These are phyloP conservation scores for Escovopsis sp. DNA, from an alignment of 2,329 filamentous ascomycete species.

Conservation along the genomic window DNA sequence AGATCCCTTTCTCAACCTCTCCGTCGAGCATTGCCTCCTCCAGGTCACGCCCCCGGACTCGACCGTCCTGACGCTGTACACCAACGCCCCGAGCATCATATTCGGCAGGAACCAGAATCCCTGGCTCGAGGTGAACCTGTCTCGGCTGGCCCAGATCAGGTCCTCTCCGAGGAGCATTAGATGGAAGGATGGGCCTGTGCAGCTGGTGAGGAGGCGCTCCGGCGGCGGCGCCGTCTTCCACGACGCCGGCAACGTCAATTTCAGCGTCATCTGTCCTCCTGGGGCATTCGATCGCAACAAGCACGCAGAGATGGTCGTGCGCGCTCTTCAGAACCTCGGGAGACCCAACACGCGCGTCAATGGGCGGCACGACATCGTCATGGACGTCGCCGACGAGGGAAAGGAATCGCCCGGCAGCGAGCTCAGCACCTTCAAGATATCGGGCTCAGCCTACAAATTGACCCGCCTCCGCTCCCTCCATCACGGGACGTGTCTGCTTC, in stretches of 20 bases:
- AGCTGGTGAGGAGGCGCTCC: slow-evolving; percentile 67
- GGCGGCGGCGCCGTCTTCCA: slow-evolving; percentile 93
- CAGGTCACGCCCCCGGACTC: slow-evolving; percentile 57
- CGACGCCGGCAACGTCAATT: slow-evolving; percentile 86
- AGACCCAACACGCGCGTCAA: slow-evolving; percentile 58
- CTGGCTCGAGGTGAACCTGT: slow-evolving; percentile 79
- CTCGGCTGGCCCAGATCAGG: slow-evolving; percentile 29
- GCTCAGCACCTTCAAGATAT: slow-evolving; percentile 51
- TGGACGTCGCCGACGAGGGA: slow-evolving; percentile 27
- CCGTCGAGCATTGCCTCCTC: slow-evolving; percentile 82
- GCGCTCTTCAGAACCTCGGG: slow-evolving; percentile 53
- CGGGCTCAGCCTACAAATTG: slow-evolving; percentile 89
- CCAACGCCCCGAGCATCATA: slow-evolving; percentile 74
- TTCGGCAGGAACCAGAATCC: slow-evolving; percentile 96
- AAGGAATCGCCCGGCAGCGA: too few relatives aligned
- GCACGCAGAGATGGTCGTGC: slow-evolving; percentile 84
- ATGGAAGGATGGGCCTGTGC: slow-evolving; percentile 19
- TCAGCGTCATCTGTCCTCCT: slow-evolving; percentile 75
- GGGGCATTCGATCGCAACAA: slow-evolving; percentile 65
- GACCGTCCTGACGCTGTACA: slow-evolving; percentile 72
- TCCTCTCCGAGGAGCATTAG: slow-evolving; percentile 10
- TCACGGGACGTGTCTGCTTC: slow-evolving; percentile 79
- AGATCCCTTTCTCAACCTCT: slow-evolving; percentile 81
- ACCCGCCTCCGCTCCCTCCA: slow-evolving; percentile 70
- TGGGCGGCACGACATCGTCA: slow-evolving; percentile 81